Conservation (phyloP, 306 rosid species). For the Astragalus glycyphyllos region DNA sequence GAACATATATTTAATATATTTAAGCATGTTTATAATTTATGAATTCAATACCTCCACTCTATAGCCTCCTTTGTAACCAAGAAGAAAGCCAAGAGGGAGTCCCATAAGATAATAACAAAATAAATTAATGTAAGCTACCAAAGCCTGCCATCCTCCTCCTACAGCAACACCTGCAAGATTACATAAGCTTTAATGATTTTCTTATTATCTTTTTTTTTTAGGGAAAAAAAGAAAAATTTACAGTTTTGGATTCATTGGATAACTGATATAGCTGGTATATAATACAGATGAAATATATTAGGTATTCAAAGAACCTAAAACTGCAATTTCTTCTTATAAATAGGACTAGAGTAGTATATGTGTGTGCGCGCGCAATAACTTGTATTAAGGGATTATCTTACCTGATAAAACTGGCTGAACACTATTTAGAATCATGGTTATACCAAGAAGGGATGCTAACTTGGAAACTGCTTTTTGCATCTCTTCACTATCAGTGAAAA, state of each 20-base stretch:
- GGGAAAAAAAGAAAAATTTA: too few species aligned
- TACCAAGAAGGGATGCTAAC: conserved; percentile 79
- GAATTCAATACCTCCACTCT: conserved; percentile 67
- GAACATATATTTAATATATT: too few species aligned
- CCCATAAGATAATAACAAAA: conserved; percentile 83
- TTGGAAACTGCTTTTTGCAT: conserved; percentile 88
- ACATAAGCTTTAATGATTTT: background rate
- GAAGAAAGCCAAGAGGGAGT: conserved; percentile 85
- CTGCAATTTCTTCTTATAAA: too few species aligned
- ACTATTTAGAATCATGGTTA: conserved; percentile 88
- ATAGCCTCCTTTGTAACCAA: conserved; percentile 69
- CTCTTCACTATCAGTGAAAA: conserved; percentile 71
- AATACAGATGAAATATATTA: too few species aligned
- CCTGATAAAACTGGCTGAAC: conserved; percentile 95
- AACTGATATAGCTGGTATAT: too few species aligned
- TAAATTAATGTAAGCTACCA: conserved; percentile 90
- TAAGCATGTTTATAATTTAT: background rate
- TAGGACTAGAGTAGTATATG: too few species aligned
- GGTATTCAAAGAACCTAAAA: too few species aligned
- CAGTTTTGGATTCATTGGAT: too few species aligned
- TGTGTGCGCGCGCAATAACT: too few species aligned
- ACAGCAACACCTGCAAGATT: conserved; percentile 84
- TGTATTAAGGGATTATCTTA: background rate
- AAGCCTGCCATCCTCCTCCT: conserved; percentile 98
- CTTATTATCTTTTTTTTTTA: too few species aligned